Percentiles rank a stretch among this genome's conserved stretches.
phyloP scores from a whole-genome alignment of 164 flowering plant genomes.

The Tetrastigma voinierianum region DNA sequence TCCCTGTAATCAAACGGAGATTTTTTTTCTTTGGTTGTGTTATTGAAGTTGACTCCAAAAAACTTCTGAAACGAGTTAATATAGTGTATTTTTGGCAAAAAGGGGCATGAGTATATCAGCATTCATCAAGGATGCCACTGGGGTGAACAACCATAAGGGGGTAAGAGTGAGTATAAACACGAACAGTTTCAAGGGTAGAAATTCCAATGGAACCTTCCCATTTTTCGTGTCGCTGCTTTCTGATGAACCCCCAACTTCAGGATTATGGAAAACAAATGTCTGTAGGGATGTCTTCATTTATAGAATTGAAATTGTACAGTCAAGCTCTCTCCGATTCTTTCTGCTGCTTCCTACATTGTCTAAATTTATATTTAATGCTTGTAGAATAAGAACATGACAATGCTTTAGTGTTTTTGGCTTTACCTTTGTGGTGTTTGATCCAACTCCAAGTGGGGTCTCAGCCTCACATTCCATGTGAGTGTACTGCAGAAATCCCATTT shows the following conservation, averaged over 20 bases:
- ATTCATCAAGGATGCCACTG: too few relatives aligned
- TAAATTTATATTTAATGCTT: neutral
- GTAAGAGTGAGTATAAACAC: too few relatives aligned
- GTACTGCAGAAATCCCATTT: neutral
- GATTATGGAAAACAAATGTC: neutral
- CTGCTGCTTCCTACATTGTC: neutral
- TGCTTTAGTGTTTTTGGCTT: neutral
- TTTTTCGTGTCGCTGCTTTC: too few relatives aligned
- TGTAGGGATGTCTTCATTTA: conserved; percentile 3
- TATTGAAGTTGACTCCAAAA: too few relatives aligned
- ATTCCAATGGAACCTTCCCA: too few relatives aligned
- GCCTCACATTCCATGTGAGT: neutral
- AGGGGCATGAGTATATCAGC: too few relatives aligned
- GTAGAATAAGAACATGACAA: neutral
- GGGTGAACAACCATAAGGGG: too few relatives aligned
- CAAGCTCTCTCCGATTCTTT: neutral
- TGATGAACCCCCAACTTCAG: too few relatives aligned
- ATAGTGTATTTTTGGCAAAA: too few relatives aligned
- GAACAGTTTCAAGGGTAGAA: too few relatives aligned
- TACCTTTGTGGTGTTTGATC: neutral
- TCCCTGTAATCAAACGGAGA: neutral
- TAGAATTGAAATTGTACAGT: neutral
- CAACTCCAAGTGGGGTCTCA: neutral
- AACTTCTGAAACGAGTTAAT: neutral
- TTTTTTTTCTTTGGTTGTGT: too few relatives aligned